Evolutionary conservation across 352 stramenopile species (phyloP), one percentile per base, ranked within the genome.

Genomic region (Globisporangium polare): DNA sequence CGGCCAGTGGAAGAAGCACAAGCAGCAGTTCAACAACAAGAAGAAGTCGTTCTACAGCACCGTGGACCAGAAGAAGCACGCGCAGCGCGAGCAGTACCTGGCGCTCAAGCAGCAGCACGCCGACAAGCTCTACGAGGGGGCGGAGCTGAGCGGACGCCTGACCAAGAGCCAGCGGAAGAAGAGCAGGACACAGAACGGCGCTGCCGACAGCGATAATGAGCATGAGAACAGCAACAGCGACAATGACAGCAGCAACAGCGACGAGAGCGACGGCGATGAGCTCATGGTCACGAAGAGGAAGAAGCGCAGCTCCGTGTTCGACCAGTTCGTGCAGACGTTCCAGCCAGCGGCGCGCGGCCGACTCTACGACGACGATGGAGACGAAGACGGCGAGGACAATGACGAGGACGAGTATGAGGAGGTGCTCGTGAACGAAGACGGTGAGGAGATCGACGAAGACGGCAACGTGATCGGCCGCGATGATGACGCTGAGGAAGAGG

Each of bases 281-380:
- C 42, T 59, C 33, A 68, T 47, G 58, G 15, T n/a, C 7, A 57
- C 35, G 53, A 71, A 29, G 62, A 69, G 24, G 51, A 67, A 51
- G 41, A 62, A 49, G 39, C 62, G 49, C 35, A 68, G 45, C 7
- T 79, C 78, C 35, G 52, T 90, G n/a, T 93, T 93, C 73, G 70
- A 83, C 27, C 65, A 85, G 66, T 93, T 93, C 69, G 78, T 93
- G 35, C 77, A 75, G 45, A 77, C 75, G 26, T 91, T 91, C 53
- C 80, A 85, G 31, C 68, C 66, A 1, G 53, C 69, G 18, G 46
- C 67, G 53, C 9, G 31, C 0, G 54, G 10, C 29, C 15, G 62
- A 26, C 22, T 54, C 18, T 57, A 72, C 5, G 55, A 68, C 5
- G 65, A 77, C 31, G 75, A 75, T 5, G 77, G 80, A 0, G 68